Conservation (phyloP, 345 rosid genomes). For the Populus davidiana region DNA sequence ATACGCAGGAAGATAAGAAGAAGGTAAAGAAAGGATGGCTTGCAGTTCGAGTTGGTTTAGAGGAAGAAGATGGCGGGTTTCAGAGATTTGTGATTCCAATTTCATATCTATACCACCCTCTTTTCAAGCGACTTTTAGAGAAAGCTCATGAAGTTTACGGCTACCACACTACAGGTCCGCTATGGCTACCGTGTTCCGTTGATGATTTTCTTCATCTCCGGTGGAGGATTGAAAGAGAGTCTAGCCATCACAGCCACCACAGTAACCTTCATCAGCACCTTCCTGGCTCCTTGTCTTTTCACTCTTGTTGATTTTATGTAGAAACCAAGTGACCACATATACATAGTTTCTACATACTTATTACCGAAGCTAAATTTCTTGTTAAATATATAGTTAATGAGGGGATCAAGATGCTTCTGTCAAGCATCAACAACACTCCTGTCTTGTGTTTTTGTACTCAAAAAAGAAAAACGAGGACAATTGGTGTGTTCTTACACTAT, state of each 20-base stretch:
- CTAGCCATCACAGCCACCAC: conserved; percentile 10
- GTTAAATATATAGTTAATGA: not conserved
- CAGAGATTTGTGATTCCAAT: conserved; percentile 41
- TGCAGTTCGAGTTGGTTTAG: conserved; percentile 43
- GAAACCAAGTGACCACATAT: not conserved
- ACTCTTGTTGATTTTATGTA: conserved; percentile 28
- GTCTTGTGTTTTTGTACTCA: not conserved
- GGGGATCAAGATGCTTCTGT: not conserved
- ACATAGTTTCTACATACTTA: not conserved
- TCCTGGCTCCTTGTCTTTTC: conserved; percentile 31
- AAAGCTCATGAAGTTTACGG: conserved; percentile 42
- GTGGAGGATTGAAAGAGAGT: conserved; percentile 40
- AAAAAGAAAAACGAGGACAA: not conserved
- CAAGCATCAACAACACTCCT: not conserved
- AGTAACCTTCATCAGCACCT: conserved; percentile 27
- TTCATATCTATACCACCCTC: conserved; percentile 49
- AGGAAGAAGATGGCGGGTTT: conserved; percentile 29
- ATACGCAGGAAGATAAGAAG: conserved; percentile 11
- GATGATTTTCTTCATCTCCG: conserved; percentile 44
- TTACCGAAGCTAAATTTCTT: not conserved
- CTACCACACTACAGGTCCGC: conserved; percentile 38
- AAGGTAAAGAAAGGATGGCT: conserved; percentile 56
- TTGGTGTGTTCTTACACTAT: not conserved
- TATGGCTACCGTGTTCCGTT: conserved; percentile 44
- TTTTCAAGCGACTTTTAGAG: conserved; percentile 36